Evolutionary conservation across 2,329 filamentous ascomycete genomes (phyloP), one percentile per base, ranked within the genome.

Genomic region (Fusarium xyrophilum): DNA sequence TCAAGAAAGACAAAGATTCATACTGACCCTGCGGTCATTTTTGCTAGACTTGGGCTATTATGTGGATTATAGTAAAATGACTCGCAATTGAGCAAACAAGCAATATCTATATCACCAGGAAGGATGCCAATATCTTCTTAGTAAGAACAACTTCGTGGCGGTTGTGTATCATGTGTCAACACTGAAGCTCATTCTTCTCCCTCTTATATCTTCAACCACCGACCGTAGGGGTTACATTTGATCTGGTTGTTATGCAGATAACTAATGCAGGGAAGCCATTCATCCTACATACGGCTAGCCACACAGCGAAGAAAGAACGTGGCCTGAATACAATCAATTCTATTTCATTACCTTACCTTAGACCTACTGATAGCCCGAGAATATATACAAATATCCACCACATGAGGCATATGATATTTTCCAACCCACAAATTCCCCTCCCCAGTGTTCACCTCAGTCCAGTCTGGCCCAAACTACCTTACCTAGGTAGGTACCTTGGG

Each of bases 381-480:
- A 51, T 38, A 9, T 21, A 38, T 27, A 28, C 23, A 12, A 36
- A 38, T 38, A 51, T 38, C 33, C 23, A 51, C 33, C n/a, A 28
- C 32, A 51, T 21, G 42, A 62, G 48, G 48, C 30, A 47, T 63
- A 55, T 56, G 48, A 38, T 62, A 28, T 17, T 62, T 17, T 30
- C 19, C 23, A 58, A 59, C 15, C 46, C 28, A 46, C 42, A 53
- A 25, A 6, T 7, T 17, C 42, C 36, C 21, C 35, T 36, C 19
- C 40, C 14, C 35, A 42, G 28, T 19, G 23, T 21, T 46, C 30
- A 53, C 23, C 56, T 21, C 50, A 60, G 46, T 30, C 23, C 30
- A 7, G 19, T 15, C 25, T 27, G 33, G 15, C 28, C 21, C 21
- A 25, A 56, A 23, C 25, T n/a, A n/a, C n/a, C n/a, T n/a, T n/a